phyloP scores from a whole-genome alignment of 108 stramenopile genomes.

The Nitzschia sp. region DNA sequence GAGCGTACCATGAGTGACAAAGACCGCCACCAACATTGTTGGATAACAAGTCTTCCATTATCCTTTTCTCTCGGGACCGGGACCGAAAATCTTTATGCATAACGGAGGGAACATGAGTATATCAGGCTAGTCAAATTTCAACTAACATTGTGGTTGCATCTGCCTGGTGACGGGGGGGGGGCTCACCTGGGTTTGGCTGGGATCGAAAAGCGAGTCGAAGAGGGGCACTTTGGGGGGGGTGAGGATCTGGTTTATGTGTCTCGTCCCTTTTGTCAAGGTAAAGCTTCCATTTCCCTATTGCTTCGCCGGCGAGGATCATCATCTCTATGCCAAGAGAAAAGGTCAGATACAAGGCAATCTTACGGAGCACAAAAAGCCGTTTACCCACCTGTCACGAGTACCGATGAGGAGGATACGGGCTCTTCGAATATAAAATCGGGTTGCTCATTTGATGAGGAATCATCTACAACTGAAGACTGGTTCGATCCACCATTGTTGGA shows the following conservation, averaged over 20 bases:
- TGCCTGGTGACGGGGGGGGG: too few species aligned
- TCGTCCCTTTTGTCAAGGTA: conserved; percentile 15
- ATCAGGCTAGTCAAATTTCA: too few species aligned
- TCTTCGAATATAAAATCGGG: too few species aligned
- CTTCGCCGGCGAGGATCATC: conserved; percentile 88
- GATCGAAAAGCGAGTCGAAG: conserved; percentile 61
- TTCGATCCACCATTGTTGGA: conserved; percentile 74
- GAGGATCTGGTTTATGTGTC: neutral
- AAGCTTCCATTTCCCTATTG: conserved; percentile 70
- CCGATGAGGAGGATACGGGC: conserved; percentile 59
- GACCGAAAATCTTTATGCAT: conserved; percentile 8
- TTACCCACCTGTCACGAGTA: conserved; percentile 12
- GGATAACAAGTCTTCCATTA: conserved; percentile 41
- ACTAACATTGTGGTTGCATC: too few species aligned
- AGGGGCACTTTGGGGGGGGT: conserved; percentile 28
- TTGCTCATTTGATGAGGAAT: neutral
- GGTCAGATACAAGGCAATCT: too few species aligned
- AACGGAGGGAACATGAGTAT: too few species aligned
- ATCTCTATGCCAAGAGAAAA: conserved; percentile 72
- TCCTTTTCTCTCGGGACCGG: neutral
- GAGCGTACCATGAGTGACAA: conserved; percentile 77
- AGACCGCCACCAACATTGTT: conserved; percentile 56
- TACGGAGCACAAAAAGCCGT: too few species aligned
- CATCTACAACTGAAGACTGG: conserved; percentile 24
- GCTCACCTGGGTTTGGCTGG: conserved; percentile 60